A percentile compares a stretch with the other conserved stretches of the same genome.
phyloP scores from a whole-genome alignment of 2,329 filamentous ascomycete genomes.

The Aspergillus fructus region DNA sequence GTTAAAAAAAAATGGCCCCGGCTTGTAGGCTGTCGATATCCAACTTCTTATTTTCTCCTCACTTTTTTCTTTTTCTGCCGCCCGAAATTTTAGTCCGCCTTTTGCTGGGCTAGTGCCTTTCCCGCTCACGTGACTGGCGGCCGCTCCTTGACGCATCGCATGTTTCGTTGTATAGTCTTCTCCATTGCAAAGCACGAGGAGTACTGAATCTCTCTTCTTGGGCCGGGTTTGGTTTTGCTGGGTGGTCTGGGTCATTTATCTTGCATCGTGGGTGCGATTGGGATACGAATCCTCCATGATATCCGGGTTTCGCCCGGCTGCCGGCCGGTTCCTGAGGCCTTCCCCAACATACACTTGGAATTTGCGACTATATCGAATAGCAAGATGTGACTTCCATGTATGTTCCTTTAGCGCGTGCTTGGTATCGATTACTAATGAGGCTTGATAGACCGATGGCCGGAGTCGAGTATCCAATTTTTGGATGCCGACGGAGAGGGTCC shows the following conservation, averaged over 20 bases:
- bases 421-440: conserved; percentile 6
- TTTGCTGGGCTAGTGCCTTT: conserved; percentile 3
- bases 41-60: conserved; percentile 19
- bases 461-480: conserved; percentile 72
- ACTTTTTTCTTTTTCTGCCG: conserved; percentile 36
- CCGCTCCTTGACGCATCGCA: not conserved
- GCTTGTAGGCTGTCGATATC: conserved; percentile 13
- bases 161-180: conserved; percentile 1
- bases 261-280: not conserved
- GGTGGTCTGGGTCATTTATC: too few species aligned
- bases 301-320: conserved; percentile 22
- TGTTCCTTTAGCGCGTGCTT: conserved; percentile 5
- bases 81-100: conserved; percentile 19
- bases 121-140: conserved; percentile 20
- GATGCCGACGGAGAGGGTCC: conserved; percentile 72
- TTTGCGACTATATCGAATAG: conserved; percentile 17
- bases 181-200: not conserved
- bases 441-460: conserved; percentile 54
- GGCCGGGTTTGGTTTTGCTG: not conserved
- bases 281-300: conserved; percentile 24
- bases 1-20: not conserved
- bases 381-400: conserved; percentile 39
- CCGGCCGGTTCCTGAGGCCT: conserved; percentile 26
- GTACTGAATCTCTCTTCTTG: not conserved
- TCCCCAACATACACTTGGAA: conserved; percentile 26